Evolutionary conservation across 768 basidiomycete species (phyloP), one percentile per base, ranked within the genome.

Genomic region (Lentinula aciculospora): DNA sequence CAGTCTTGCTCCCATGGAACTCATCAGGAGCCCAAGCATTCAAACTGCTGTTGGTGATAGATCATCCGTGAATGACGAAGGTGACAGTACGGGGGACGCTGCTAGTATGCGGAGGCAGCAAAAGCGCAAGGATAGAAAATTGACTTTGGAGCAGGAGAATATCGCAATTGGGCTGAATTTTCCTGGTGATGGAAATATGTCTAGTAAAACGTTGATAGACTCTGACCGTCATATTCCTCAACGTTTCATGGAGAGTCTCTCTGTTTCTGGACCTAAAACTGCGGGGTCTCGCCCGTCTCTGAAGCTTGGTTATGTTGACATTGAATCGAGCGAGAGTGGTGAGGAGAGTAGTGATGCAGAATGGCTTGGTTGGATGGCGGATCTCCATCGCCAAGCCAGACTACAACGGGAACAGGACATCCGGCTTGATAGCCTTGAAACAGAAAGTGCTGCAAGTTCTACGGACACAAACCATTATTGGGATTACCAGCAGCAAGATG

Each of bases 301-400:
- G 54, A 42, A 61, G 48, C 53, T 53, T 62, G 61, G 28, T 19
- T 34, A 62, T 23, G 59, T 65, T 10, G 69, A 65, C 8, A 58
- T 67, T 25, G 74, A 72, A 3, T 73, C 74, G 44, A 78, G 72
- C 29, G 77, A 74, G 27, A 67, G 61, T n/a, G 71, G 70, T 4
- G 74, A 69, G 5, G 74, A 78, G 25, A 79, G 75, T 23, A 77
- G 76, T 62, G 86, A 87, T 66, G 70, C 72, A 21, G 86, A 89
- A 64, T 89, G 86, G 86, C 73, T 80, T 3, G 82, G 81, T 1
- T 89, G 86, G 86, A 72, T 77, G 64, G 78, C 78, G 4, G 86
- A 86, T 71, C 56, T 86, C 44, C 70, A 75, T 40, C 71, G 78
- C 21, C 76, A 76, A 62, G 60, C 58, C 19, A 62, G 64, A 29